A percentile compares a stretch with the other conserved stretches of the same genome.
Conservation (phyloP, 2,329 filamentous ascomycete species). For the Fonsecaea erecta region DNA sequence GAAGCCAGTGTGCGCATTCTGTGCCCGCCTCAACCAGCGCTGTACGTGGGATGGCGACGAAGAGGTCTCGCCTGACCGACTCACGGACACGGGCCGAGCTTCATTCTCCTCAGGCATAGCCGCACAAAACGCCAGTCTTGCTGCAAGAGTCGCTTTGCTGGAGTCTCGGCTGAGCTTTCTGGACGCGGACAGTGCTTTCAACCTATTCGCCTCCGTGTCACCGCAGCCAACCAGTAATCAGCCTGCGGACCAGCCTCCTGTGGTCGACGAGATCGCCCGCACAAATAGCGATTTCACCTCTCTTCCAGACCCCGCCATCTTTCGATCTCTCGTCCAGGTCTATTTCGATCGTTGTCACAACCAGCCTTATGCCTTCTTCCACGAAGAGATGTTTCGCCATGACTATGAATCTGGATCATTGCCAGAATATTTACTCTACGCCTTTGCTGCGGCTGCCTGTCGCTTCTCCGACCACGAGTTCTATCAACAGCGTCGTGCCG, state of each 20-base stretch:
- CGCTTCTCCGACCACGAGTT: slow-evolving; percentile 41
- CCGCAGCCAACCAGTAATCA: not conserved
- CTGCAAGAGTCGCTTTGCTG: slow-evolving; percentile 20
- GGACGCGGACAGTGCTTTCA: slow-evolving; percentile 13
- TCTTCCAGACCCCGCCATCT: slow-evolving; percentile 2
- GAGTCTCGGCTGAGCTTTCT: slow-evolving; percentile 23
- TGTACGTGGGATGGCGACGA: slow-evolving; percentile 21
- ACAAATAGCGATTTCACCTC: slow-evolving; percentile 10
- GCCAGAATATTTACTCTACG: slow-evolving; percentile 42
- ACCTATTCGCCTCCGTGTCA: slow-evolving; percentile 12
- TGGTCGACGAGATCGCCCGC: not conserved
- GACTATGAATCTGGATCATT: slow-evolving; percentile 38
- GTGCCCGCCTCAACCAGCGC: slow-evolving; percentile 37
- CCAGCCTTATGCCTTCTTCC: slow-evolving; percentile 48
- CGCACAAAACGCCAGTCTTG: slow-evolving; percentile 15
- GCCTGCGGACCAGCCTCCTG: slow-evolving; percentile 1
- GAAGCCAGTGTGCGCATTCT: slow-evolving; percentile 42
- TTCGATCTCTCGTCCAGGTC: slow-evolving; percentile 34
- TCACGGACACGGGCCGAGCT: slow-evolving; percentile 1
- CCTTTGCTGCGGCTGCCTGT: slow-evolving; percentile 43
- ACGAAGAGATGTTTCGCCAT: slow-evolving; percentile 43
- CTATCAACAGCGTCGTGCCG: slow-evolving; percentile 38
- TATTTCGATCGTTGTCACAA: slow-evolving; percentile 47
- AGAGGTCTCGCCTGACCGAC: slow-evolving; percentile 3
- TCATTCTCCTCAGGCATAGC: not conserved